Evolutionary conservation across 495 filamentous ascomycete species (phyloP), one percentile per base, ranked within the genome.

Genomic region (Penicillium mononematosum): DNA sequence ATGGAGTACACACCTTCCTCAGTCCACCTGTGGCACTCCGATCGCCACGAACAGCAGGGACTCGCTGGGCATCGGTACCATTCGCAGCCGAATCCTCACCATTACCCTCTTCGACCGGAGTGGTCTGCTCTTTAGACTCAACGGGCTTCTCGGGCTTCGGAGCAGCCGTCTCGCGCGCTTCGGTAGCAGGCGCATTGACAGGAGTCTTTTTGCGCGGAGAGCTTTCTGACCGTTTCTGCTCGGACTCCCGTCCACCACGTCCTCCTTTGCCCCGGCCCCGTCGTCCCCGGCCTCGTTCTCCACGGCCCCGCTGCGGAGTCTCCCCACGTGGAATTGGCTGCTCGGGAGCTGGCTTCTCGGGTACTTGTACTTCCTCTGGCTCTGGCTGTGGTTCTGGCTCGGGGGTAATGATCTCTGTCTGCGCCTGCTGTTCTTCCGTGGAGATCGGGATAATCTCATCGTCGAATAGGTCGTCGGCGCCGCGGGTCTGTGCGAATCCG

Each of bases 371-470:
- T 39, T 19, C 58, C 46, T 32, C 56, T 34, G 34, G 2, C n/a
- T 58, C 47, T 10, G 60, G 58, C 31, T 63, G 44, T 14, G 60
- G 58, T 32, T 63, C 53, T 24, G 65, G 19, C 11, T 60, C 39
- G 6, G 58, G 27, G 7, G 64, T 50, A n/a, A 61, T 50, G 31
- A 53, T 55, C 38, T 71, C 67, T 1, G 63, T 62, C 36, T 67
- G 70, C 4, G 52, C 50, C 38, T 76, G 58, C 39, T 68, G 69
- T 38, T 75, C 61, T 52, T 73, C 71, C 3, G 67, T 67, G 3
- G 79, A 51, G 29, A 87, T 71, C 5, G 87, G 86, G 34, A 84
- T 83, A 59, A 89, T 87, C 62, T 89, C 87, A 63, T 90, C 87
- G 59, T 86, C 83, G 62, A 88, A 88, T 16, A 89, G 70, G 67